Conservation (phyloP, 2,329 filamentous ascomycete species). For the Nemania serpens region DNA sequence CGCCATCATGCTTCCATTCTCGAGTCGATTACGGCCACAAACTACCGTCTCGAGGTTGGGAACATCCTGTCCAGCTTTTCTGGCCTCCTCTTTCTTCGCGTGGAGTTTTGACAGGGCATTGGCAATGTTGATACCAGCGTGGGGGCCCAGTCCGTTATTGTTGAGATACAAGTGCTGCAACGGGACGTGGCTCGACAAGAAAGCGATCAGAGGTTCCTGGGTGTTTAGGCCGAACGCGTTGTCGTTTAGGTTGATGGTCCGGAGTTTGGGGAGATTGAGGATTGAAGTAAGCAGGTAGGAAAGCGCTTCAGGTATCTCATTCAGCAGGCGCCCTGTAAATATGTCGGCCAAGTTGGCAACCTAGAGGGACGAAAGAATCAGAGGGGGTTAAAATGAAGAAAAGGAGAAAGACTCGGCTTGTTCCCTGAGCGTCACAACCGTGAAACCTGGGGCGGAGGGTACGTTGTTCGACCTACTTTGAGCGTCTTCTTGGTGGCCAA, state of each 20-base stretch:
- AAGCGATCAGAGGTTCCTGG: slow-evolving; percentile 88
- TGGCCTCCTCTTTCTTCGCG: slow-evolving; percentile 78
- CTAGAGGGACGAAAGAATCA: slow-evolving; percentile 43
- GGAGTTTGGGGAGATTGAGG: slow-evolving; percentile 81
- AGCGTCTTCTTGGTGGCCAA: slow-evolving; percentile 83
- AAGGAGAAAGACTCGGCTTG: neutral
- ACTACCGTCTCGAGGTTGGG: slow-evolving; percentile 94
- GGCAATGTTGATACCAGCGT: slow-evolving; percentile 86
- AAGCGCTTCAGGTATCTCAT: slow-evolving; percentile 90
- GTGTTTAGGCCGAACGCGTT: slow-evolving; percentile 98
- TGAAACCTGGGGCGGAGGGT: neutral
- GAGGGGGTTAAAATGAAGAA: slow-evolving; percentile 17
- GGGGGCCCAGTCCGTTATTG: slow-evolving; percentile 95
- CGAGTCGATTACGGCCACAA: slow-evolving; percentile 92
- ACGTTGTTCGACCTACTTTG: slow-evolving; percentile 59
- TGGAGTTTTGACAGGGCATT: slow-evolving; percentile 85
- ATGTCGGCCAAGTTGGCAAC: slow-evolving; percentile 93
- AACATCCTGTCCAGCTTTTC: slow-evolving; percentile 71
- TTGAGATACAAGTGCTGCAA: slow-evolving; percentile 95
- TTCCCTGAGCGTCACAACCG: neutral
- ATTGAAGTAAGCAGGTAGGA: slow-evolving; percentile 84
- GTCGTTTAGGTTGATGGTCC: slow-evolving; percentile 94
- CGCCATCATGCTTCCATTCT: slow-evolving; percentile 94
- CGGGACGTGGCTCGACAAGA: slow-evolving; percentile 84
- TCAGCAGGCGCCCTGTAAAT: slow-evolving; percentile 91